phyloP scores from a whole-genome alignment of 192 early-diverging fungal genomes.

The Mortierella antarctica region DNA sequence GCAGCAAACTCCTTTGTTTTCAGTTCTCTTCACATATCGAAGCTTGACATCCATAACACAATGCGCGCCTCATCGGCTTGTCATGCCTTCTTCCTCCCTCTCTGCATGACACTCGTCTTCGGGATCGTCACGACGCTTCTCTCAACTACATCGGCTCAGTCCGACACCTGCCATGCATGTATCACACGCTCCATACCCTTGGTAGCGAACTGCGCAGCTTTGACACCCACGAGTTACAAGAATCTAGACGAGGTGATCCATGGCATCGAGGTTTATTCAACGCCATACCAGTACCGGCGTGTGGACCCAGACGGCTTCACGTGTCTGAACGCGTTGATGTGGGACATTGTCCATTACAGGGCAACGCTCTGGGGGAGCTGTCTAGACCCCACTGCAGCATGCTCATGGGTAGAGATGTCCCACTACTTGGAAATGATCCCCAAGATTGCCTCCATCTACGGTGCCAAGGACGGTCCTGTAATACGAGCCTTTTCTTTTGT shows the following conservation, averaged over 20 bases:
- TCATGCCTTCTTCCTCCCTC: not conserved
- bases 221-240: not conserved
- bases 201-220: slow-evolving; percentile 5
- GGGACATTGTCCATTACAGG: slow-evolving; percentile 38
- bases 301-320: slow-evolving; percentile 16
- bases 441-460: slow-evolving; percentile 28
- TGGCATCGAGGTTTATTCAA: slow-evolving; percentile 4
- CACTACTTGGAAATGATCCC: slow-evolving; percentile 33
- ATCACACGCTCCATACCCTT: slow-evolving; percentile 16
- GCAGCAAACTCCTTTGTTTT: too few species aligned
- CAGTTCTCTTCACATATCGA: too few species aligned
- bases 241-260: slow-evolving; percentile 13
- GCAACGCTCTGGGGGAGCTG: slow-evolving; percentile 25
- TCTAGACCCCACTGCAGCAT: slow-evolving; percentile 11
- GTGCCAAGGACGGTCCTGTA: slow-evolving; percentile 31
- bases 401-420: slow-evolving; percentile 40
- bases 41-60: too few species aligned
- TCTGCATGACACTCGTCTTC: not conserved
- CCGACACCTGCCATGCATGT: slow-evolving; percentile 17
- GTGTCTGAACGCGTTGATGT: slow-evolving; percentile 30
- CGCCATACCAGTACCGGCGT: not conserved
- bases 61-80: too few species aligned
- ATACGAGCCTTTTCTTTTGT: slow-evolving; percentile 1
- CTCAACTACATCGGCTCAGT: slow-evolving; percentile 15
- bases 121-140: not conserved